Conservation (phyloP, 768 basidiomycete genomes). For the Phlebiopsis gigantea region DNA sequence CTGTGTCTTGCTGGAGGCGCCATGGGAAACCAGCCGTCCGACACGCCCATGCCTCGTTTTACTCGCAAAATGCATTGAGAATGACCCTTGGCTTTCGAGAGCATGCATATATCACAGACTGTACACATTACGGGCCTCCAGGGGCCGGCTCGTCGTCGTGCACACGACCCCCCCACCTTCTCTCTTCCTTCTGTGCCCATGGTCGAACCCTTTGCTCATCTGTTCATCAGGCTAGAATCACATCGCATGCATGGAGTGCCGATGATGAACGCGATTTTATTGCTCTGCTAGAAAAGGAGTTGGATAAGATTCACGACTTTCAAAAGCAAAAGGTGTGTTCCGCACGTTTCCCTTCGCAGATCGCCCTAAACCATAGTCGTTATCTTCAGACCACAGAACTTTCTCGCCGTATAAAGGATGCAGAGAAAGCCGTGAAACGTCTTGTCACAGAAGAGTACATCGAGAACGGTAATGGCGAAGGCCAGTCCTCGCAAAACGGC, state of each 20-base stretch:
- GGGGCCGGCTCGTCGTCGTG: no score
- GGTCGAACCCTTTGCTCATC: no score
- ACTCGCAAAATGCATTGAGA: not conserved
- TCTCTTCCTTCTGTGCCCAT: no score
- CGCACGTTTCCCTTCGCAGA: no score
- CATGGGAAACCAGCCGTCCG: not conserved
- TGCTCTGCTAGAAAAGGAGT: conserved; percentile 70
- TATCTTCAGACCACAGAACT: conserved; percentile 68
- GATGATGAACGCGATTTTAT: conserved; percentile 83
- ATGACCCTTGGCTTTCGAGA: not conserved
- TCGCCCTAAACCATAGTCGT: not conserved
- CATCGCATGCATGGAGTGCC: conserved; percentile 60
- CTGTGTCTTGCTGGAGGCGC: not conserved
- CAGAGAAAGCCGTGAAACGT: conserved; percentile 74
- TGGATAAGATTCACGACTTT: conserved; percentile 93
- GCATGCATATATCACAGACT: not conserved
- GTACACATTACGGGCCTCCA: no score
- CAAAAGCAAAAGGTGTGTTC: conserved; percentile 75
- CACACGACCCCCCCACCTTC: no score
- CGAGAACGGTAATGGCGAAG: conserved; percentile 1
- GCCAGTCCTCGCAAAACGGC: conserved; percentile 13
- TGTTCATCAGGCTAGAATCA: conserved; percentile 43
- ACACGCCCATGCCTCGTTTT: not conserved
- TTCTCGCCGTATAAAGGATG: conserved; percentile 71
- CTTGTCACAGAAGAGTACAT: conserved; percentile 59